Evolutionary conservation across 495 filamentous ascomycete genomes (phyloP).

Genomic region (Hypoxylon fragiforme): DNA sequence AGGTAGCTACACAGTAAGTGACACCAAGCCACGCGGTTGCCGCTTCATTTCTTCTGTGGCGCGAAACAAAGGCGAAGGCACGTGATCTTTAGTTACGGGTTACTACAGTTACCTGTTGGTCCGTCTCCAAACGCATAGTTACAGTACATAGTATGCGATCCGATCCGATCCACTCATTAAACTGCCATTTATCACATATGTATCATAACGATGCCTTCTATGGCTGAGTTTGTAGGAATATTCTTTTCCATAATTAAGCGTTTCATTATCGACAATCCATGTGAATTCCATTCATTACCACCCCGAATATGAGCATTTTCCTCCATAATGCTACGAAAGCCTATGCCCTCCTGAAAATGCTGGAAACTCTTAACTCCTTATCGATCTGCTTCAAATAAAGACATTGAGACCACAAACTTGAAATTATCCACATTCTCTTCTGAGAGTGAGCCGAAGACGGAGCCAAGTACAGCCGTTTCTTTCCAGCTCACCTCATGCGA

Average conservation of each 20-base stretch:
- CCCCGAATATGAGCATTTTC: neutral
- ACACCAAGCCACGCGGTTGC: conserved; percentile 22
- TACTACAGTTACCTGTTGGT: neutral
- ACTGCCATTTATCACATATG: too few relatives aligned
- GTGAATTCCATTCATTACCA: neutral
- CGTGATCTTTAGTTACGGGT: conserved; percentile 33
- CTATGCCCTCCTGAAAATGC: conserved; percentile 26
- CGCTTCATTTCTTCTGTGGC: conserved; percentile 18
- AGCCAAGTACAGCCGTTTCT: neutral
- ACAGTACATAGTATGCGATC: too few relatives aligned
- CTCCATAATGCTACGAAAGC: conserved; percentile 1
- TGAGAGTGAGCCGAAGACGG: neutral
- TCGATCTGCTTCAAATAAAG: neutral
- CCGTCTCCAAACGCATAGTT: too few relatives aligned
- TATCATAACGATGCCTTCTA: too few relatives aligned
- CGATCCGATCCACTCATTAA: too few relatives aligned
- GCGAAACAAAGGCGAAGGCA: conserved; percentile 46
- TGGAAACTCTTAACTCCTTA: conserved; percentile 12
- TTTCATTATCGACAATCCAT: too few relatives aligned
- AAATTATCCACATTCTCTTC: too few relatives aligned
- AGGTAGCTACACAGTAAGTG: too few relatives aligned
- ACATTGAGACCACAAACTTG: too few relatives aligned
- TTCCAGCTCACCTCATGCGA: conserved; percentile 10
- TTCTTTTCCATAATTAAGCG: too few relatives aligned
- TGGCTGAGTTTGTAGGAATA: too few relatives aligned